Conservation (phyloP, 2,329 filamentous ascomycete genomes). For the Fusarium acutatum region DNA sequence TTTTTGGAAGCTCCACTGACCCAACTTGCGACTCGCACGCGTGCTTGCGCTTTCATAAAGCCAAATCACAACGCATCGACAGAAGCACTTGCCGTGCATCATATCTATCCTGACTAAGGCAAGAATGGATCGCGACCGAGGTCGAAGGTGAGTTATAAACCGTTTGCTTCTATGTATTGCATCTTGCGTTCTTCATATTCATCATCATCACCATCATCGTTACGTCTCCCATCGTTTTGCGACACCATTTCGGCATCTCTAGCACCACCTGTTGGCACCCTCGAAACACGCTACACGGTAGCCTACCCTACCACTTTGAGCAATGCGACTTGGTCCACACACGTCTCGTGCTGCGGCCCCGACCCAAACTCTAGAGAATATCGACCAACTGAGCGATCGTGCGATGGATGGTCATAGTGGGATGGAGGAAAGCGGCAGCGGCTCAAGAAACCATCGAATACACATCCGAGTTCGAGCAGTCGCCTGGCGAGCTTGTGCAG, state of each 20-base stretch:
- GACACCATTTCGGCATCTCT: slow-evolving; percentile 11
- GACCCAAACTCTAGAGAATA: neutral
- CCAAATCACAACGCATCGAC: slow-evolving; percentile 4
- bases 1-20: slow-evolving; percentile 9
- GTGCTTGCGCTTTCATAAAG: slow-evolving; percentile 31
- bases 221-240: slow-evolving; percentile 12
- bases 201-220: neutral
- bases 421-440: neutral
- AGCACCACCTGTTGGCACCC: neutral
- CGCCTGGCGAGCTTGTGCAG: neutral
- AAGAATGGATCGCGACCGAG: slow-evolving; percentile 51
- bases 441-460: neutral
- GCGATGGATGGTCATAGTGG: neutral
- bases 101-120: neutral
- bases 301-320: neutral
- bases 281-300: neutral
- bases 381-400: neutral
- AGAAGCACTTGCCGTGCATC: slow-evolving; percentile 12
- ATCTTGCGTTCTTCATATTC: neutral
- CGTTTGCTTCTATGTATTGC: slow-evolving; percentile 9
- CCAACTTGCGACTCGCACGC: slow-evolving; percentile 34
- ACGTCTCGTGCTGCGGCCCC: neutral
- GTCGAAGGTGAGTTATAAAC: slow-evolving; percentile 47
- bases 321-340: neutral
- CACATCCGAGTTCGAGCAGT: neutral